A percentile compares a stretch with the other conserved stretches of the same genome.
Evolutionary conservation across 495 filamentous ascomycete genomes (phyloP).

Genomic region (Talaromyces thailandensis): DNA sequence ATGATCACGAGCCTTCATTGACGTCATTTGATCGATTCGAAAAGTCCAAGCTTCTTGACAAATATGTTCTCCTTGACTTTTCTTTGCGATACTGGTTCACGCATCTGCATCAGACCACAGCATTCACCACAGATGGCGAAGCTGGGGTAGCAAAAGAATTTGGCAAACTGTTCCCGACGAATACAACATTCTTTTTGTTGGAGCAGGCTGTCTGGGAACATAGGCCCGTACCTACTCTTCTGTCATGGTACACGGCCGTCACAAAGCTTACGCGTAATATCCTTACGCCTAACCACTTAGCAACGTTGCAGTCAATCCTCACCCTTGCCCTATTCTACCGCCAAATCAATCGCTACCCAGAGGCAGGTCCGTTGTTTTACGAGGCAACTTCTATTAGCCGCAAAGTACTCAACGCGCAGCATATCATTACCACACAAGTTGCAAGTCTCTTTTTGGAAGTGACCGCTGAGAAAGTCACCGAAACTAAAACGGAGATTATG

Average conservation of each 20-base stretch:
- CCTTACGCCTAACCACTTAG: slow-evolving; percentile 15
- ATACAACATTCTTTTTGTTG: slow-evolving; percentile 16
- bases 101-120: slow-evolving; percentile 18
- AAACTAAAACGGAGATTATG: slow-evolving; percentile 27
- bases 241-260: slow-evolving; percentile 17
- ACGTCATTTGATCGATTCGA: slow-evolving; percentile 16
- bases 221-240: slow-evolving; percentile 18
- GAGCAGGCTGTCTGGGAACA: slow-evolving; percentile 24
- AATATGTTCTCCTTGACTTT: slow-evolving; percentile 25
- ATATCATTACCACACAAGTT: slow-evolving; percentile 25
- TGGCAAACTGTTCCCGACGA: slow-evolving; percentile 19
- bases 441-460: slow-evolving; percentile 22
- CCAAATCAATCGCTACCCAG: slow-evolving; percentile 9
- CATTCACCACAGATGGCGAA: slow-evolving; percentile 19
- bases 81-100: slow-evolving; percentile 27
- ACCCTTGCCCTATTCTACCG: slow-evolving; percentile 16
- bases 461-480: slow-evolving; percentile 18
- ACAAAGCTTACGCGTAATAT: slow-evolving; percentile 19
- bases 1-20: slow-evolving; percentile 21
- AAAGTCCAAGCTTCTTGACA: slow-evolving; percentile 12
- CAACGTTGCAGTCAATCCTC: slow-evolving; percentile 20
- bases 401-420: slow-evolving; percentile 16
- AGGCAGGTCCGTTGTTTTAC: slow-evolving; percentile 13
- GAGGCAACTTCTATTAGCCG: slow-evolving; percentile 19
- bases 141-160: slow-evolving; percentile 19